Conservation (phyloP, 2,329 filamentous ascomycete species). For the Curvularia eragrostidis region DNA sequence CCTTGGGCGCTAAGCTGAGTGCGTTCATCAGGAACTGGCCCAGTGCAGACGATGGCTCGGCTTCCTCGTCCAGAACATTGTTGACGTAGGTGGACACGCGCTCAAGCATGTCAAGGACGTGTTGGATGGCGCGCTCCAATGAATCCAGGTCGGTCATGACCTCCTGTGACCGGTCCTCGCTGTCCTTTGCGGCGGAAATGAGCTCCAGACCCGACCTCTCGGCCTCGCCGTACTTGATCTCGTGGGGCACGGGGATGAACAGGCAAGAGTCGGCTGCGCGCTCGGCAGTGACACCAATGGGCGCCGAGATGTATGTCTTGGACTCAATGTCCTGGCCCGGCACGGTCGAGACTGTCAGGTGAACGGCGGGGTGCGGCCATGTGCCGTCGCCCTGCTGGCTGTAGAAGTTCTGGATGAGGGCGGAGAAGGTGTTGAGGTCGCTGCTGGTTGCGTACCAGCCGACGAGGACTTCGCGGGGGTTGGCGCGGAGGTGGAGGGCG, state of each 20-base stretch:
- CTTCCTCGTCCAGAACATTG: slow-evolving; percentile 92
- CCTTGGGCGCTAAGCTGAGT: slow-evolving; percentile 91
- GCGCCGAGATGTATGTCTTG: slow-evolving; percentile 92
- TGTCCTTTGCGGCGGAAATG: slow-evolving; percentile 80
- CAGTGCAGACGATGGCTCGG: slow-evolving; percentile 85
- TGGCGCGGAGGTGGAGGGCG: slow-evolving; percentile 88
- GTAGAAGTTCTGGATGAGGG: slow-evolving; percentile 99
- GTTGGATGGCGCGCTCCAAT: slow-evolving; percentile 83
- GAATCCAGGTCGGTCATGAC: slow-evolving; percentile 89
- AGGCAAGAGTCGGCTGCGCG: slow-evolving; percentile 94
- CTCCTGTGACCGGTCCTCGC: slow-evolving; percentile 73
- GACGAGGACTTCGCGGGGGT: slow-evolving; percentile 90
- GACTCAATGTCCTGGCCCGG: slow-evolving; percentile 88
- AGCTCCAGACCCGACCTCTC: slow-evolving; percentile 81
- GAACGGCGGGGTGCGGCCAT: slow-evolving; percentile 95
- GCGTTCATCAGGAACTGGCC: slow-evolving; percentile 96
- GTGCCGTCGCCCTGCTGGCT: slow-evolving; percentile 95
- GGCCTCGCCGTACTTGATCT: slow-evolving; percentile 85
- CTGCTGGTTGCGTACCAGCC: slow-evolving; percentile 98
- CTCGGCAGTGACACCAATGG: slow-evolving; percentile 93
- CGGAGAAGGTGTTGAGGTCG: slow-evolving; percentile 97
- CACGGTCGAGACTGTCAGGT: slow-evolving; percentile 91
- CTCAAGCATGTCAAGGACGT: slow-evolving; percentile 88
- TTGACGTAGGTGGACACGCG: slow-evolving; percentile 91
- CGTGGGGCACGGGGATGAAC: slow-evolving; percentile 96